Conservation (phyloP, 2,329 filamentous ascomycete genomes). For the Verticillium longisporum region DNA sequence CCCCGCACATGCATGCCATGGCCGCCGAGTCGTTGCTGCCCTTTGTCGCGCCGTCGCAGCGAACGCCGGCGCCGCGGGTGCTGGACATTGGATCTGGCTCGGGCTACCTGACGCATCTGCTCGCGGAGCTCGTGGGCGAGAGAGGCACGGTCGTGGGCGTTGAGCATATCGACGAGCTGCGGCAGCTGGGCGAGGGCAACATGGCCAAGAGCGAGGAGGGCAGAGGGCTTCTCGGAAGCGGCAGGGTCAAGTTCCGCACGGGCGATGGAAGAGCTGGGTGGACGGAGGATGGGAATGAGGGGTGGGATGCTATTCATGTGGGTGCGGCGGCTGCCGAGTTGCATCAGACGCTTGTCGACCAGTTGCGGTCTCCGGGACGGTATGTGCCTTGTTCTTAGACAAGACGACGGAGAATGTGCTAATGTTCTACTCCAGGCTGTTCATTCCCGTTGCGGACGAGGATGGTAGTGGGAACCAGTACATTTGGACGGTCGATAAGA, state of each 20-base stretch:
- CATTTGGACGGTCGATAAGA: slow-evolving; percentile 71
- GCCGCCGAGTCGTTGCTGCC: slow-evolving; percentile 43
- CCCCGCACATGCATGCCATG: slow-evolving; percentile 55
- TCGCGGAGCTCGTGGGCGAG: slow-evolving; percentile 67
- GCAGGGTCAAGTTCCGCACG: slow-evolving; percentile 63
- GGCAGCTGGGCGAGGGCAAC: slow-evolving; percentile 56
- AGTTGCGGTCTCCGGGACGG: slow-evolving; percentile 72
- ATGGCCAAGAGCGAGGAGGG: slow-evolving; percentile 59
- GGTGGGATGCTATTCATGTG: slow-evolving; percentile 93
- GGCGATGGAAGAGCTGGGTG: slow-evolving; percentile 69
- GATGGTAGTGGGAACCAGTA: slow-evolving; percentile 45
- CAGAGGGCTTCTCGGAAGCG: slow-evolving; percentile 50
- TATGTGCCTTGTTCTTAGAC: slow-evolving; percentile 18
- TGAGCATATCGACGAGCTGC: slow-evolving; percentile 63
- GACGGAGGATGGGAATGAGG: slow-evolving; percentile 42
- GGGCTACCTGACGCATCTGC: slow-evolving; percentile 80
- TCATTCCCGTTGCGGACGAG: slow-evolving; percentile 64
- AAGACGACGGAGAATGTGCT: slow-evolving; percentile 10
- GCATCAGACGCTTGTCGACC: slow-evolving; percentile 65
- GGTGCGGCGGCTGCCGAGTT: slow-evolving; percentile 75
- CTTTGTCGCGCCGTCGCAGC: slow-evolving; percentile 29
- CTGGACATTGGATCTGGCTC: slow-evolving; percentile 71
- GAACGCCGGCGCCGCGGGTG: slow-evolving; percentile 39
- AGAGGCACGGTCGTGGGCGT: slow-evolving; percentile 57
- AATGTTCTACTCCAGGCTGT: slow-evolving; percentile 43